Percentiles rank a stretch among this genome's conserved stretches.
phyloP scores from a whole-genome alignment of 106 monocot species.

The Dendrobium nobile region DNA sequence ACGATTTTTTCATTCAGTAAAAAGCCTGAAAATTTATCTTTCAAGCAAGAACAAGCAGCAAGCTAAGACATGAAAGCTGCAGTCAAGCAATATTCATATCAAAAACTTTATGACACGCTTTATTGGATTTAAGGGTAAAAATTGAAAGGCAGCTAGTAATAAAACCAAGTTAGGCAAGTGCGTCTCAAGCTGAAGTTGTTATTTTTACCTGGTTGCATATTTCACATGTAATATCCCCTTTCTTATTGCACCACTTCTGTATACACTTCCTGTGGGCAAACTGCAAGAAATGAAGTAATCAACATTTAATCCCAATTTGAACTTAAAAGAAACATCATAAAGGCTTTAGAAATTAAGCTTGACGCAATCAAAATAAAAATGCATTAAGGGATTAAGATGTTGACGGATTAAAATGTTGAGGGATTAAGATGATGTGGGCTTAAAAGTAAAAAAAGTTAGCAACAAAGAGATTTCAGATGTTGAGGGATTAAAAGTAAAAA shows the following conservation, averaged over 20 bases:
- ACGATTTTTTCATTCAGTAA: neutral
- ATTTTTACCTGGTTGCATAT: slow-evolving; percentile 75
- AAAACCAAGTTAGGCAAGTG: slow-evolving; percentile 4
- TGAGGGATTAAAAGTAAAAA: neutral
- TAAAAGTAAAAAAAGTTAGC: too few relatives aligned
- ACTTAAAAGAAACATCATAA: neutral
- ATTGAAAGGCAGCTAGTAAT: neutral
- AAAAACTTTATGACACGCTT: neutral
- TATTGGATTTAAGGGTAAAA: neutral
- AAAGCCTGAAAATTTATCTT: too few relatives aligned
- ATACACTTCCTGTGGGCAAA: slow-evolving; percentile 95
- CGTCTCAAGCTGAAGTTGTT: neutral
- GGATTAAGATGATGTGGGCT: neutral
- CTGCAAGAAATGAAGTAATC: slow-evolving; percentile 23
- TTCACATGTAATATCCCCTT: slow-evolving; percentile 83
- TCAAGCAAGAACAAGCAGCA: too few relatives aligned
- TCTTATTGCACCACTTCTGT: slow-evolving; percentile 89
- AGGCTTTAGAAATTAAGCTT: neutral
- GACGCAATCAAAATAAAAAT: neutral
- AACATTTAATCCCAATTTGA: neutral
- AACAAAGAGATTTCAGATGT: neutral
- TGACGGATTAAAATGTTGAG: neutral
- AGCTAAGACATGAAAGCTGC: too few relatives aligned
- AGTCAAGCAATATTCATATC: neutral
- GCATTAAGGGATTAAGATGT: neutral